Evolutionary conservation across 768 basidiomycete species (phyloP).

Genomic region (Trametes sanguinea): DNA sequence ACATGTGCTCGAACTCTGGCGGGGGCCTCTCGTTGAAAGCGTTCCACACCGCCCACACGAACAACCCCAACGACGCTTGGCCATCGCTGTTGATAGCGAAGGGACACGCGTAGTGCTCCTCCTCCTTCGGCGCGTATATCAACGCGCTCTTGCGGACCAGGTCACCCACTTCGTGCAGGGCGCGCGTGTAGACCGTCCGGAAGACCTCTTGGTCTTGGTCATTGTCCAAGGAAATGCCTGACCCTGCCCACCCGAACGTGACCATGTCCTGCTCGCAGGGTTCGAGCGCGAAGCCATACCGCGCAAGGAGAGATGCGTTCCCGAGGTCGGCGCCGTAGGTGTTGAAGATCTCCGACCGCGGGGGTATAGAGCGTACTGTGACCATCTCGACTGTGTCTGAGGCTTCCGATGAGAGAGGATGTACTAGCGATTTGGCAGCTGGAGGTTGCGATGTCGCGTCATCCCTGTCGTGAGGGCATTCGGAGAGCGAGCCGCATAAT

Average conservation of each 20-base stretch:
- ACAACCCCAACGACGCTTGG: constrained; percentile 23
- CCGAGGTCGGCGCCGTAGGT: constrained; percentile 40
- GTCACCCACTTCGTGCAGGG: background rate
- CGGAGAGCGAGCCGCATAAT: constrained; percentile 39
- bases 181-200: background rate
- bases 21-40: constrained; percentile 1
- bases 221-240: constrained; percentile 1
- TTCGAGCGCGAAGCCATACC: constrained; percentile 46
- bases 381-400: constrained; percentile 45
- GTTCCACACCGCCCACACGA: constrained; percentile 25
- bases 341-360: constrained; percentile 42
- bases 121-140: constrained; percentile 7
- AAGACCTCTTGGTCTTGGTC: background rate
- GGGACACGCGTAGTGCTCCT: background rate
- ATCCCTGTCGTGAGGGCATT: constrained; percentile 42
- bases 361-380: constrained; percentile 30
- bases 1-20: background rate
- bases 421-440: background rate
- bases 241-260: constrained; percentile 23
- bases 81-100: constrained; percentile 30
- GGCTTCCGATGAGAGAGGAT: background rate
- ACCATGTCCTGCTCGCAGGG: constrained; percentile 38
- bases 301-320: constrained; percentile 41
- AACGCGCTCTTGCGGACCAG: constrained; percentile 5
- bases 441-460: background rate